A percentile compares a stretch with the other conserved stretches of the same genome.
These are phyloP conservation scores for Pinus tabuliformis DNA, from an alignment of 75 land plant species.

Conservation along the genomic window DNA sequence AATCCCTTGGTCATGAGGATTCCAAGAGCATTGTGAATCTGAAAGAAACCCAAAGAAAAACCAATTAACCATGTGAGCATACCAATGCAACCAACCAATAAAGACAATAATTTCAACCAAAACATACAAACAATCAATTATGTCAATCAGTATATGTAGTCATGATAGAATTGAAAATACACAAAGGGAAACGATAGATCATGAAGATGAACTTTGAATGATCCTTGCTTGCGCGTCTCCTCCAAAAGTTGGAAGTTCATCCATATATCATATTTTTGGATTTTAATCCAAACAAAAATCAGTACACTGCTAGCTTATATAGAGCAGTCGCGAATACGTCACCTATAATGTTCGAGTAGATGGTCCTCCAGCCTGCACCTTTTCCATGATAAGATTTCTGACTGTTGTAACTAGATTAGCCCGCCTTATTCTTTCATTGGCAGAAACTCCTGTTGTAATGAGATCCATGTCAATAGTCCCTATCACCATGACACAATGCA, in stretches of 20 bases:
- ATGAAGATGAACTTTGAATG: conserved; percentile 59
- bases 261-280: conserved; percentile 7
- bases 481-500: conserved; percentile 11
- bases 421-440: conserved; percentile 81
- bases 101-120: neutral
- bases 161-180: neutral
- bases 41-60: no score
- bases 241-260: conserved; percentile 60
- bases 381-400: conserved; percentile 70
- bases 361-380: conserved; percentile 80
- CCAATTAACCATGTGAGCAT: no score
- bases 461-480: conserved; percentile 99
- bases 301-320: no score
- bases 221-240: conserved; percentile 65
- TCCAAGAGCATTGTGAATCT: no score
- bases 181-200: conserved; percentile 53
- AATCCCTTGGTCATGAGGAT: no score
- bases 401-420: conserved; percentile 50
- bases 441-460: conserved; percentile 92
- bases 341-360: conserved; percentile 64
- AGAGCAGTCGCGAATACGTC: neutral
- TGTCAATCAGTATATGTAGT: no score
- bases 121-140: no score
- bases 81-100: neutral
- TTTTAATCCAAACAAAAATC: no score